phyloP scores from a whole-genome alignment of 2,329 filamentous ascomycete species.

The Plectosphaerella sp. region DNA sequence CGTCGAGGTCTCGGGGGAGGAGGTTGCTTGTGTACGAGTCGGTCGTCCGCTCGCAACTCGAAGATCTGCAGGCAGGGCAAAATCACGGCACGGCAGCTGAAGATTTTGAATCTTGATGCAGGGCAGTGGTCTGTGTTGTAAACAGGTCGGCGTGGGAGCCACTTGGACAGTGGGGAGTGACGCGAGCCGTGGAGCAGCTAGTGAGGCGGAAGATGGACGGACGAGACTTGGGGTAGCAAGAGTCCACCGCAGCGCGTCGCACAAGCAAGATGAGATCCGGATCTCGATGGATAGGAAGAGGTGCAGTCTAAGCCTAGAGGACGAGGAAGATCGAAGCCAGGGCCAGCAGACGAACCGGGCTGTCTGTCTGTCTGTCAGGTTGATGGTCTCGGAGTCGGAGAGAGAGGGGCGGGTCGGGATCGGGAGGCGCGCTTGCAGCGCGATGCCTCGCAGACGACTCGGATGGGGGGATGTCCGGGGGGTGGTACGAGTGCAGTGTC shows the following conservation, averaged over 20 bases:
- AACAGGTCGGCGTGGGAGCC: neutral
- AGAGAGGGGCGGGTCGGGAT: neutral
- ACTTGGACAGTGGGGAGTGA: neutral
- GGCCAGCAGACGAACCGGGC: neutral
- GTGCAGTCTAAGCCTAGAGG: neutral
- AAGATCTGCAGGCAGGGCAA: neutral
- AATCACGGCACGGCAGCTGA: neutral
- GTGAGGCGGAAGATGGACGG: no score
- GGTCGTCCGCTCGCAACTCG: neutral
- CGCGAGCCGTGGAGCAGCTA: neutral
- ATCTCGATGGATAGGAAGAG: neutral
- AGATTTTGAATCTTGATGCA: conserved; percentile 1
- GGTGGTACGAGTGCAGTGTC: neutral
- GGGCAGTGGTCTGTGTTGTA: neutral
- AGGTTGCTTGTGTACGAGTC: neutral
- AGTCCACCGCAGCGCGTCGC: no score
- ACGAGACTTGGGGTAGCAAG: no score
- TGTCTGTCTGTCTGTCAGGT: neutral
- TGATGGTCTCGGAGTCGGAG: neutral
- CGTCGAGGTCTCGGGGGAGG: neutral
- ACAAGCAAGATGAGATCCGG: neutral
- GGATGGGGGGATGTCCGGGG: neutral
- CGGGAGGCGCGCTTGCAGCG: neutral
- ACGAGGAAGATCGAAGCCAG: neutral
- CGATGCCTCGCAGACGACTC: neutral